A percentile compares a stretch with the other conserved stretches of the same genome.
These are phyloP conservation scores for Ogataea parapolymorpha DNA, from an alignment of 805 yeast genomes.

Conservation along the genomic window DNA sequence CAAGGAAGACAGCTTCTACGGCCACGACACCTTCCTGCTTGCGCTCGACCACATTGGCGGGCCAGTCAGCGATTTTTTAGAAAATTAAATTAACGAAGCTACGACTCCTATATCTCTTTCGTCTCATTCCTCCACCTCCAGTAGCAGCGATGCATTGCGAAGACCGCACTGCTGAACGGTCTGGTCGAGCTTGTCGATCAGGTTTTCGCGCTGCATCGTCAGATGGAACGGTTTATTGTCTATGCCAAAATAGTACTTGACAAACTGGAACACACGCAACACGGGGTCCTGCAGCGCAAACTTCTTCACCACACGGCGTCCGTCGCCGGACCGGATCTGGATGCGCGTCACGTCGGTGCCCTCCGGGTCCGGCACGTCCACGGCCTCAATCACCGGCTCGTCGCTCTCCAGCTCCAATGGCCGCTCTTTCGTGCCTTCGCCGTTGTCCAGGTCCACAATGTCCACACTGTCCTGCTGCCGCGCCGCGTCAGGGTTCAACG, in stretches of 20 bases:
- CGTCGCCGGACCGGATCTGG: conserved; percentile 86
- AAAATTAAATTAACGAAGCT: conserved; percentile 12
- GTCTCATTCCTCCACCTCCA: conserved; percentile 46
- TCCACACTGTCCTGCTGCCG: conserved; percentile 30
- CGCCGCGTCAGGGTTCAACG: conserved; percentile 34
- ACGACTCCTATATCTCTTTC: conserved; percentile 6
- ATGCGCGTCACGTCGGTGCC: conserved; percentile 60
- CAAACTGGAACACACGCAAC: conserved; percentile 54
- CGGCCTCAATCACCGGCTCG: conserved; percentile 16
- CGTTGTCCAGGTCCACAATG: conserved; percentile 21
- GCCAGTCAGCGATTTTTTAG: conserved; percentile 65
- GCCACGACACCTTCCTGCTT: conserved; percentile 87
- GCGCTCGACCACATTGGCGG: conserved; percentile 78
- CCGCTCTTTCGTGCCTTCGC: conserved; percentile 5
- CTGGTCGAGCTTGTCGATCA: conserved; percentile 49
- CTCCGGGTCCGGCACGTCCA: conserved; percentile 61
- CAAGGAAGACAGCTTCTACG: conserved; percentile 73
- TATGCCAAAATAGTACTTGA: conserved; percentile 53
- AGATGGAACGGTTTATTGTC: conserved; percentile 51
- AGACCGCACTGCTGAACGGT: conserved; percentile 74
- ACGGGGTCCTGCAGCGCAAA: conserved; percentile 62
- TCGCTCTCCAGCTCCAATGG: conserved; percentile 5
- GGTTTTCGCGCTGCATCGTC: conserved; percentile 54
- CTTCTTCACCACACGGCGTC: conserved; percentile 74
- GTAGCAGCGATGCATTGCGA: conserved; percentile 72